Base-by-base conservation (phyloP, 2,329 filamentous ascomycete species). In the Aspergillus eucalypticola region DNA sequence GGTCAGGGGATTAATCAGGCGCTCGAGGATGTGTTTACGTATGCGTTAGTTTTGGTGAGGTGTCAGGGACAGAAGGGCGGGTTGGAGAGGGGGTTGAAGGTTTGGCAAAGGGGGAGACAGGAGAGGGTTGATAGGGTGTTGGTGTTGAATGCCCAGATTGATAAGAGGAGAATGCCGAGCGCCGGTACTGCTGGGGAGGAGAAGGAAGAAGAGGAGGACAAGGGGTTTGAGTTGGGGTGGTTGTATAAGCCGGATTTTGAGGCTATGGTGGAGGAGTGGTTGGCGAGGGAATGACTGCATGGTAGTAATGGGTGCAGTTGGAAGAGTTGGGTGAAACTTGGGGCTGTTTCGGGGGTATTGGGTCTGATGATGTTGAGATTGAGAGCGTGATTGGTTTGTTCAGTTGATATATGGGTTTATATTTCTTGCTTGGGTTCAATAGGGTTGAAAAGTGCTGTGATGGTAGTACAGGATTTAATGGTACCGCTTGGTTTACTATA, bases 1-100 rank as follows among this genome's bases (percentile, higher is more conserved):
- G 86, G 85, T 0, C 81, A 85, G 1, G 86, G 86, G 2, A 82
- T 83, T 0, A 84, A 83, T 1, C 80, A 87, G 66, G 84, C 82
- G 1, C 82, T 88, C 59, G 83, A 85, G 61, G 83, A 86, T 60
- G 78, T 80, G 0, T 80, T 79, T 55, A 77, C 75, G 0, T 74
- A 84, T 23, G 76, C 80, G 2, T 67, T 79, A 3, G 63, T 84
- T 56, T 79, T 57, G 68, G 67, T 25, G 64, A 75, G 59, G 59
- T 61, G 44, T 61, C 46, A 21, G 25, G 25, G 25, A 27, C 25
- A 27, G 23, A 13, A 11, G 25, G 63, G 32, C 10, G 68, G 60
- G 0, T 59, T 75, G 50, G 64, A 64, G 11, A 67, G 68, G 13
- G 75, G 69, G 1, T 66, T 76, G 35, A 71, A 63, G 21, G 72